Evolutionary conservation across 2,329 filamentous ascomycete genomes (phyloP).

Genomic region (Penicillium crustosum): DNA sequence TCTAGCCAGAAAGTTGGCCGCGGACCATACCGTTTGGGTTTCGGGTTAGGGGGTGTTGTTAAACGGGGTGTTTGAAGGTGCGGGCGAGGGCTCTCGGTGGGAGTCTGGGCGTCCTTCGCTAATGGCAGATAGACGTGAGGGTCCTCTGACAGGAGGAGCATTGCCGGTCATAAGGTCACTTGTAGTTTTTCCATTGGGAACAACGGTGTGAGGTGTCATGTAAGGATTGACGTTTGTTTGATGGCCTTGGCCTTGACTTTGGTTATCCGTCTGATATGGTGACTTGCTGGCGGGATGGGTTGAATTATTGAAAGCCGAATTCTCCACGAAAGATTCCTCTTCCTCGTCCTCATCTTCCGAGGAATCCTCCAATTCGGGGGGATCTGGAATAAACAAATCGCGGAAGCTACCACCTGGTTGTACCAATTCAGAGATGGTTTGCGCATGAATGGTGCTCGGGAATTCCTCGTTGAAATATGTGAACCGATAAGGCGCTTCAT

Average conservation of each 20-base stretch:
- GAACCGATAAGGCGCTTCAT: slow-evolving; percentile 89
- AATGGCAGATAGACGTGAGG: slow-evolving; percentile 37
- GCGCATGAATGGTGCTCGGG: slow-evolving; percentile 91
- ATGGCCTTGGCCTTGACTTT: slow-evolving; percentile 1
- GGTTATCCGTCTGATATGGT: slow-evolving; percentile 12
- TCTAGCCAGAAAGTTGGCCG: slow-evolving; percentile 97
- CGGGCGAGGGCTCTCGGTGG: slow-evolving; percentile 26
- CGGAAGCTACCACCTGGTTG: slow-evolving; percentile 81
- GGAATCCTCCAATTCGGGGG: slow-evolving; percentile 70
- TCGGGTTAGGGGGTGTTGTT: slow-evolving; percentile 30
- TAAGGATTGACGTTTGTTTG: slow-evolving; percentile 2
- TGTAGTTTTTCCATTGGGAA: slow-evolving; percentile 11
- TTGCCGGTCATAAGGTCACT: neutral
- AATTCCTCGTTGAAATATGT: slow-evolving; percentile 99
- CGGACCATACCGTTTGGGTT: slow-evolving; percentile 65
- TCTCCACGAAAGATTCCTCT: slow-evolving; percentile 29
- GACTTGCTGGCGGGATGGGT: neutral
- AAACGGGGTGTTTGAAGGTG: slow-evolving; percentile 21
- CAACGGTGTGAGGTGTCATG: neutral
- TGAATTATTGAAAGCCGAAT: slow-evolving; percentile 8
- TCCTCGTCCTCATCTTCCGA: slow-evolving; percentile 62
- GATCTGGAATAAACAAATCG: slow-evolving; percentile 89
- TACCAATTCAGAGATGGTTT: slow-evolving; percentile 88
- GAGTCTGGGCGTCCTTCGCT: slow-evolving; percentile 37
- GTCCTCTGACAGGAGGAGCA: slow-evolving; percentile 12